These are phyloP conservation scores for Cystoisospora suis DNA, from an alignment of 169 alveolate species.

Conservation along the genomic window DNA sequence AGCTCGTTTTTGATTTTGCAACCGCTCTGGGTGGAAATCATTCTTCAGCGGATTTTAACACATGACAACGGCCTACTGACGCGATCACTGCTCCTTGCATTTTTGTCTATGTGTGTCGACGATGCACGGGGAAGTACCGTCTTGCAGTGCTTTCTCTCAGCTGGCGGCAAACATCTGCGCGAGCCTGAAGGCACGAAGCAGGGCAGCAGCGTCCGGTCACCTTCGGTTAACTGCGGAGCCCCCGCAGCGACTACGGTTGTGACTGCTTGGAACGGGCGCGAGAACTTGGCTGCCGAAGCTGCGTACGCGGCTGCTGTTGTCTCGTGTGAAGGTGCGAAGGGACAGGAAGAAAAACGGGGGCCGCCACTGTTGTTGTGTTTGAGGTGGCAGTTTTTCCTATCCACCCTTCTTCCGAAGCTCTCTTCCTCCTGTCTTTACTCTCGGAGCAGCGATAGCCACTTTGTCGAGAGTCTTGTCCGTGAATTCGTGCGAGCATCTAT, in stretches of 20 bases:
- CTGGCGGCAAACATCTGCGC: no score
- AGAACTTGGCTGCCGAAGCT: no score
- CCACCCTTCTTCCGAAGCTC: constrained; percentile 1
- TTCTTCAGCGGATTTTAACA: constrained; percentile 12
- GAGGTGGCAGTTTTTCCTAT: neutral
- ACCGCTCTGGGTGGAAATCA: constrained; percentile 40
- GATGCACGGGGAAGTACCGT: no score
- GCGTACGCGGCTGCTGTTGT: neutral
- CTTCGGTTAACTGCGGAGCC: no score
- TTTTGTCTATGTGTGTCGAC: constrained; percentile 3
- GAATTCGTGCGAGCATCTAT: no score
- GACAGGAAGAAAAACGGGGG: neutral
- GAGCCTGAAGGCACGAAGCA: no score
- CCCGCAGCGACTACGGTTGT: no score
- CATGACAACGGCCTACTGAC: constrained; percentile 45
- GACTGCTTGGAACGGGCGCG: no score
- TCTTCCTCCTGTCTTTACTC: neutral
- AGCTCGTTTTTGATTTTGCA: constrained; percentile 13
- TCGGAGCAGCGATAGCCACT: constrained; percentile 39
- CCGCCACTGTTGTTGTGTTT: constrained; percentile 35
- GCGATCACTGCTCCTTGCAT: neutral
- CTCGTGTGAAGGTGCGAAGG: neutral
- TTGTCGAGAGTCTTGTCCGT: constrained; percentile 8
- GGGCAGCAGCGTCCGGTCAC: no score
- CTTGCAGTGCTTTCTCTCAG: no score